Evolutionary conservation across 2,329 filamentous ascomycete genomes (phyloP), one percentile per base, ranked within the genome.

Genomic region (Exophiala phaeomuriformis): DNA sequence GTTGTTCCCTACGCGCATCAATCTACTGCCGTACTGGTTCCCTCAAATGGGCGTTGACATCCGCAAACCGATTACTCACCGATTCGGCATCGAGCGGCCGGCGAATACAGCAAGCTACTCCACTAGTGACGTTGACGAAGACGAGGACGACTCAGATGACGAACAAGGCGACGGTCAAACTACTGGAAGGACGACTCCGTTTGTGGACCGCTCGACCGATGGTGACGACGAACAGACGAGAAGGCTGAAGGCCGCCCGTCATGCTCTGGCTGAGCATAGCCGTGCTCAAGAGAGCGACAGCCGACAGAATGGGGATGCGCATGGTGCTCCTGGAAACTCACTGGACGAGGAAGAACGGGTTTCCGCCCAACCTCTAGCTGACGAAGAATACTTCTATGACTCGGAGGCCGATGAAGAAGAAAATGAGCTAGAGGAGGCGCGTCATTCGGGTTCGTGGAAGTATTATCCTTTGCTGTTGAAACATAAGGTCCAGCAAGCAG

Each of bases 31-130:
- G 0, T 98, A 88, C 76, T 98, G 93, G 93, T 88, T 91, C 77
- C 93, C 93, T 1, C 93, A 98, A 72, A 98, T 98, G 93, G 85
- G 95, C 62, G 83, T 94, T 28, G 93, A 98, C 66, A 98, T 98
- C 64, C 87, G 90, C 62, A 98, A 98, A 71, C 90, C 93, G 1
- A 81, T 83, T 31, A 89, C 82, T 3, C 89, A 93, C 64, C 83
- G 86, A 62, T 97, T 97, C 67, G 93, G 93, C 51, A 96, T 98
- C 63, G 85, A 88, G 64, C 80, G 91, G 33, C 83, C 86, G 0
- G 83, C 82, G 4, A 80, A 87, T 19, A 88, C 86, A 50, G 83
- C 84, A 33, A 87, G 83, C 36, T 83, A 86, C 51, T 84, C 82
- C 27, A 90, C 88, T 0, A 90, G 85, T 10, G 88, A 87, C 12